These are phyloP conservation scores for Rhizoctonia solani DNA, from an alignment of 1,284 basidiomycete genomes.

Conservation along the genomic window DNA sequence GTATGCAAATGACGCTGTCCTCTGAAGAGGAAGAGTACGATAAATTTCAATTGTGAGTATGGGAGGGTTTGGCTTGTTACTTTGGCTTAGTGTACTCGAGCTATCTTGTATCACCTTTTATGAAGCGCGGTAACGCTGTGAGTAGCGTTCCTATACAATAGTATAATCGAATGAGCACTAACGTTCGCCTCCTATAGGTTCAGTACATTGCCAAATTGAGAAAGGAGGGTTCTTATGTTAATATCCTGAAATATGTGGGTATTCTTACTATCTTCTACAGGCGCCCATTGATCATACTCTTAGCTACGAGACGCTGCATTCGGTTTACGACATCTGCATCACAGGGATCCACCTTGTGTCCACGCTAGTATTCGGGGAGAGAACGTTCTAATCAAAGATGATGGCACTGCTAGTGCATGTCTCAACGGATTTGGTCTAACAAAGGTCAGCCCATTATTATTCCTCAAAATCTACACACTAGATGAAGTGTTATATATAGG, in stretches of 20 bases:
- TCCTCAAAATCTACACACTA: neutral
- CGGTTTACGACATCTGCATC: conserved; percentile 14
- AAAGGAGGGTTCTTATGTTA: neutral
- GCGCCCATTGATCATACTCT: neutral
- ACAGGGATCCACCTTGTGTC: neutral
- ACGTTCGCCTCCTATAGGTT: neutral
- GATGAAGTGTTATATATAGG: neutral
- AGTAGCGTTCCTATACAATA: neutral
- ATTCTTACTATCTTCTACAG: neutral
- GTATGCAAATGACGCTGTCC: conserved; percentile 12
- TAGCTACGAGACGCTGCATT: conserved; percentile 1
- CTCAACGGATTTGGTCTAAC: conserved; percentile 16
- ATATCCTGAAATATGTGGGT: conserved; percentile 17
- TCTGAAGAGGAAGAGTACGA: neutral
- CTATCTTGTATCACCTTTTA: conserved; percentile 18
- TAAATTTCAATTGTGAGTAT: conserved; percentile 21
- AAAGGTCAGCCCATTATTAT: neutral
- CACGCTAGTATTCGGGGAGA: conserved; percentile 27
- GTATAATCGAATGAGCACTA: neutral
- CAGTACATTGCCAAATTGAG: neutral
- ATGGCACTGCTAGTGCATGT: conserved; percentile 9
- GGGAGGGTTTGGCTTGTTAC: neutral
- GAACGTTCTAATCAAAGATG: conserved; percentile 20
- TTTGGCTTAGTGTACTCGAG: neutral
- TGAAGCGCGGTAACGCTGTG: conserved; percentile 14